Evolutionary conservation across 768 basidiomycete genomes (phyloP), one percentile per base, ranked within the genome.

Genomic region (Tricholoma matsutake): DNA sequence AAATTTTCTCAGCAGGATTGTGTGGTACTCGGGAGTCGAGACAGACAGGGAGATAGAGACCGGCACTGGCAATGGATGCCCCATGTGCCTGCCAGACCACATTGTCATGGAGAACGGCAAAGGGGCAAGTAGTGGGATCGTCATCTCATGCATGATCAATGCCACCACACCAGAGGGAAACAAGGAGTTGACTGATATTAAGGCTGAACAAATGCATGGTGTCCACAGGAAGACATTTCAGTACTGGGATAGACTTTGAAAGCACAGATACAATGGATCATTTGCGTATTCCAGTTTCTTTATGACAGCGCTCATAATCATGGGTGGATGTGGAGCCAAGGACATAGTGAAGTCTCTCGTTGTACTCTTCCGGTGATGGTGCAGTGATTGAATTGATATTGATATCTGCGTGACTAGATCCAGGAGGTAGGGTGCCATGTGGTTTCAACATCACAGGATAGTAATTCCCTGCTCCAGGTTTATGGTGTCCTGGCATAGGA

Each of bases 111-210:
- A 54, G 54, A 34, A 71, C 32, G 73, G 10, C 32, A 18, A 31
- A 54, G 14, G 13, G 29, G 32, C 54, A 54, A 34, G 28, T 20
- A 16, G 14, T 32, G 9, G n/a, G 29, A n/a, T 34, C 4, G 22
- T 54, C 54, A 41, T 59, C 45, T 52, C 60, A 57, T 13, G 56
- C 62, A 22, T 54, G 57, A 59, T 64, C 61, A 8, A 63, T 60
- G 14, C 22, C 18, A 2, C 69, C 69, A 3, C 65, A 67, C 72
- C 73, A 74, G 2, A 76, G 67, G 0, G 56, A 37, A 35, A 74
- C 16, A 6, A 71, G 31, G 18, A 54, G 28, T 20, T 54, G 29
- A 7, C 32, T 31, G 11, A 54, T 9, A 54, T 54, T 54, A 3
- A 54, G 54, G 2, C 29, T n/a, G n/a, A 28, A 28, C 29, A 54